Percentiles rank a stretch among this genome's conserved stretches.
Evolutionary conservation across 2,329 filamentous ascomycete species (phyloP).

Genomic region (Phialophora expanda): DNA sequence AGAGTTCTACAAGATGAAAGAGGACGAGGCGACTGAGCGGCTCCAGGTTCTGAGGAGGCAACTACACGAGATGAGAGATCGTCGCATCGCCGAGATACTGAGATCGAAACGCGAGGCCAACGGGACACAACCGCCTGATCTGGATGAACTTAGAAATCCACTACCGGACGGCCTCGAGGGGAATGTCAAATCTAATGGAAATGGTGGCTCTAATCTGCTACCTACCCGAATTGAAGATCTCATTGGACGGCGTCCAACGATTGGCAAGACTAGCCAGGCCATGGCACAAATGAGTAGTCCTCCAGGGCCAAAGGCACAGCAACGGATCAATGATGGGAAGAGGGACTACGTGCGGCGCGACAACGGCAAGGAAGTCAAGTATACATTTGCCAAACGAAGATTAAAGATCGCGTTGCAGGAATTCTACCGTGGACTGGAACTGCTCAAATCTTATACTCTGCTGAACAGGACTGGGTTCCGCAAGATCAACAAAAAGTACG

Average conservation of each 20-base stretch:
- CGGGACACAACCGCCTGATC: neutral
- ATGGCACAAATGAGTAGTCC: slow-evolving; percentile 53
- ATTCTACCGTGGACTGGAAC: slow-evolving; percentile 87
- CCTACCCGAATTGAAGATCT: slow-evolving; percentile 51
- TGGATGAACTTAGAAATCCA: slow-evolving; percentile 25
- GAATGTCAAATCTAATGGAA: slow-evolving; percentile 36
- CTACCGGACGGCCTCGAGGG: slow-evolving; percentile 36
- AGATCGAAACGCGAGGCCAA: slow-evolving; percentile 16
- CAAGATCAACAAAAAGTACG: slow-evolving; percentile 99
- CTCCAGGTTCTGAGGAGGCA: slow-evolving; percentile 76
- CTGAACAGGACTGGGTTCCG: slow-evolving; percentile 92
- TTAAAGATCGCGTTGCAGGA: slow-evolving; percentile 90
- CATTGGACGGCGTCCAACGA: slow-evolving; percentile 50
- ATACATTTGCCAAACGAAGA: slow-evolving; percentile 86
- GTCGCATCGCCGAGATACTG: slow-evolving; percentile 74
- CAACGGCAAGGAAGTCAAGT: slow-evolving; percentile 67
- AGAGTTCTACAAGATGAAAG: slow-evolving; percentile 83
- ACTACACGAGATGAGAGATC: slow-evolving; percentile 89
- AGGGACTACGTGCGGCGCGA: slow-evolving; percentile 58
- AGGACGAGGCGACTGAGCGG: slow-evolving; percentile 78
- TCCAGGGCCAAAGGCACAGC: slow-evolving; percentile 42
- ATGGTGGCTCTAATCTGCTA: slow-evolving; percentile 39
- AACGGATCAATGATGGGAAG: slow-evolving; percentile 43
- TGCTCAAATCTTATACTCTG: slow-evolving; percentile 88
- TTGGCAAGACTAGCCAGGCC: slow-evolving; percentile 63